phyloP scores from a whole-genome alignment of 2,329 filamentous ascomycete genomes.

The Botrytis medusae region DNA sequence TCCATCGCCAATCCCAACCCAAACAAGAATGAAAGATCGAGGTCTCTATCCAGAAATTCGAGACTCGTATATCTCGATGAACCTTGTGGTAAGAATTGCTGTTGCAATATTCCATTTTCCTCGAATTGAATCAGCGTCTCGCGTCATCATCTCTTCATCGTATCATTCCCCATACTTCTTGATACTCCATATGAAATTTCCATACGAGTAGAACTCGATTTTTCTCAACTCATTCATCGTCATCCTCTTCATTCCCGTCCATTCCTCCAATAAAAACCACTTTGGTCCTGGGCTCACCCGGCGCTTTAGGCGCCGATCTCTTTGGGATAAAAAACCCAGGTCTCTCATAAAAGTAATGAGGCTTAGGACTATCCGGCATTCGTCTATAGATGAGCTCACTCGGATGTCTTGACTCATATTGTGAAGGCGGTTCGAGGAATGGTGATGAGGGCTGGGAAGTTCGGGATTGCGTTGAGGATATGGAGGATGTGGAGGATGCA shows the following conservation, averaged over 20 bases:
- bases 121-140: neutral
- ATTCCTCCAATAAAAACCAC: neutral
- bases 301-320: slow-evolving; percentile 3
- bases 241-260: neutral
- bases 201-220: too few species aligned
- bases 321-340: neutral
- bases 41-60: neutral
- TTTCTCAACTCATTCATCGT: neutral
- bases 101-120: neutral
- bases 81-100: too few species aligned
- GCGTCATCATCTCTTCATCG: neutral
- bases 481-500: neutral
- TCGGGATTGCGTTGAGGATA: neutral
- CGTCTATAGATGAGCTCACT: neutral
- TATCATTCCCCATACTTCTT: neutral
- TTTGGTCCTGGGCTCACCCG: neutral
- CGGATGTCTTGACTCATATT: neutral
- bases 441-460: slow-evolving; percentile 1
- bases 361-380: slow-evolving; percentile 6
- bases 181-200: neutral
- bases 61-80: neutral
- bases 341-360: slow-evolving; percentile 13
- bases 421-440: neutral
- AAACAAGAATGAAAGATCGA: neutral
- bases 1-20: neutral